Percentiles rank a stretch among this genome's conserved stretches.
phyloP scores from a whole-genome alignment of 1,284 basidiomycete species.

The Taiwanofungus camphoratus region DNA sequence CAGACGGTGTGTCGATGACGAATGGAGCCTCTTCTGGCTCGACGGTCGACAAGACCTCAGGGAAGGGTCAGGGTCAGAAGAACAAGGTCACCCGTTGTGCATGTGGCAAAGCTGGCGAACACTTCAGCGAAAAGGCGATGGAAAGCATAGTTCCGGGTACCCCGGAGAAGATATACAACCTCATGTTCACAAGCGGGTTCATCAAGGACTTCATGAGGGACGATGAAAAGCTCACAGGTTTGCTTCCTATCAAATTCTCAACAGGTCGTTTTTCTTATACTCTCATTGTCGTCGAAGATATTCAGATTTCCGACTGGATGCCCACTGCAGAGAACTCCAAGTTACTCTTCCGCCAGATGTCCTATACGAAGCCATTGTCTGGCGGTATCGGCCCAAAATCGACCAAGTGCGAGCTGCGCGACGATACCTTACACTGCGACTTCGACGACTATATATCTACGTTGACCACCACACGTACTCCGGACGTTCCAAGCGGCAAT shows the following conservation, averaged over 20 bases:
- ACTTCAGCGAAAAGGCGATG: conserved; percentile 72
- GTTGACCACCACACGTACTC: conserved; percentile 88
- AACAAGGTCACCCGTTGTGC: conserved; percentile 67
- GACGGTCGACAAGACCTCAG: conserved; percentile 6
- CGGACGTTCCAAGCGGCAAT: conserved; percentile 90
- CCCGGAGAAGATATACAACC: conserved; percentile 92
- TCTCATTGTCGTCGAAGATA: conserved; percentile 46
- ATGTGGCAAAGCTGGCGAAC: conserved; percentile 69
- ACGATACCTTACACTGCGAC: conserved; percentile 80
- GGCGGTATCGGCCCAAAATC: conserved; percentile 89
- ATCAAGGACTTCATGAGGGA: conserved; percentile 89
- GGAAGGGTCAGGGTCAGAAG: conserved; percentile 13
- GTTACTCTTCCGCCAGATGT: conserved; percentile 80
- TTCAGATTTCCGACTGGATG: conserved; percentile 90
- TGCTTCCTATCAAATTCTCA: conserved; percentile 24
- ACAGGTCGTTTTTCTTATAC: not conserved
- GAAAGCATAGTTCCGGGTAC: conserved; percentile 82
- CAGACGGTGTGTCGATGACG: conserved; percentile 9
- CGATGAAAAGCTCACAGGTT: conserved; percentile 89
- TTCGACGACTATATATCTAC: conserved; percentile 82
- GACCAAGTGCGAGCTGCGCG: conserved; percentile 90
- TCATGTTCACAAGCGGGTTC: conserved; percentile 96
- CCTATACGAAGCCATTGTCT: conserved; percentile 92
- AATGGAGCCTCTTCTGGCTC: conserved; percentile 8
- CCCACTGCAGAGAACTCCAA: conserved; percentile 60